These are phyloP conservation scores for Triangularia verruculosa DNA, from an alignment of 2,329 filamentous ascomycete genomes.

Conservation along the genomic window DNA sequence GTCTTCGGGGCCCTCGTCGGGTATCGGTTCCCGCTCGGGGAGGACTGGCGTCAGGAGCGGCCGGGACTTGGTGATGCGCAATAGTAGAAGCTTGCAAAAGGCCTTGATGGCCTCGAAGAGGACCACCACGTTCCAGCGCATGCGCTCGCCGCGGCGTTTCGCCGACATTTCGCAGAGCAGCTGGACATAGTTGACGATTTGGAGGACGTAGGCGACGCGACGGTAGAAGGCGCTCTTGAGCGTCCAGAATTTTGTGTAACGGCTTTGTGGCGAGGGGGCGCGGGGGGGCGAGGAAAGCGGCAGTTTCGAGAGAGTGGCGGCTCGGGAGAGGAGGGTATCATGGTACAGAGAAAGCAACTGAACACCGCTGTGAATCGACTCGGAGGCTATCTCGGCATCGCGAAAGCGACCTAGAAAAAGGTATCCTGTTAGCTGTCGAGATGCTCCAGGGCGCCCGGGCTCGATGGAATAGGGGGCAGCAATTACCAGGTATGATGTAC, in stretches of 20 bases:
- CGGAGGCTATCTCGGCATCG: constrained; percentile 92
- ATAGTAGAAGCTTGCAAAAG: constrained; percentile 72
- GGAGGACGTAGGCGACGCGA: constrained; percentile 75
- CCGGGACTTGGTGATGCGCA: constrained; percentile 78
- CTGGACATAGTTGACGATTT: constrained; percentile 92
- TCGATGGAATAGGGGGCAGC: background rate
- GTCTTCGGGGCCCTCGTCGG: constrained; percentile 52
- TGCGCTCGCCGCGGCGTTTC: constrained; percentile 75
- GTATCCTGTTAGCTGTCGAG: background rate
- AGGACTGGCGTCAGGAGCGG: constrained; percentile 80
- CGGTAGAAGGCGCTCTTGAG: constrained; percentile 67
- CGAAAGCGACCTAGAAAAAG: constrained; percentile 66
- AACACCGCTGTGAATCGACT: constrained; percentile 84
- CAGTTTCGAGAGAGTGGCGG: constrained; percentile 48
- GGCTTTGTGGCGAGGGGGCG: constrained; percentile 55
- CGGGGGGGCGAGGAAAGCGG: constrained; percentile 49
- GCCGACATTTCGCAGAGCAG: constrained; percentile 97
- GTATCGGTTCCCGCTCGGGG: constrained; percentile 79
- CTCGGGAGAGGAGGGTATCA: constrained; percentile 74
- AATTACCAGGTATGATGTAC: constrained; percentile 70
- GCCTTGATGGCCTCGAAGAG: constrained; percentile 84
- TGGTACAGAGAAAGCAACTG: constrained; percentile 91
- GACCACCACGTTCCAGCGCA: constrained; percentile 84
- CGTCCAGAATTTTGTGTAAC: constrained; percentile 68
- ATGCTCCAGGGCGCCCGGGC: too few species aligned